Conservation (phyloP, 805 yeast species). For the Yarrowia bubula region DNA sequence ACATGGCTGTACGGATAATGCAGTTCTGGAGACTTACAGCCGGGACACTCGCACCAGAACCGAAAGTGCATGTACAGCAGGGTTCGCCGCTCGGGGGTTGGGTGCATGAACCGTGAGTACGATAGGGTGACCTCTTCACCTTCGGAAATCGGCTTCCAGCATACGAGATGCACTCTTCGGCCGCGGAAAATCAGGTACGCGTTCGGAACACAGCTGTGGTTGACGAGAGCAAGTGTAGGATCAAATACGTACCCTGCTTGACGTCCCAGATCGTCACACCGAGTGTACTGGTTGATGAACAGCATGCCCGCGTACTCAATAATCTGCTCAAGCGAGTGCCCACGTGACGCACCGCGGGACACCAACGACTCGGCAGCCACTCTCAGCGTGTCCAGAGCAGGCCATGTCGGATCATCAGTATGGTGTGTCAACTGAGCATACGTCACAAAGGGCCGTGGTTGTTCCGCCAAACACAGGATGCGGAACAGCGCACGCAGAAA, state of each 20-base stretch:
- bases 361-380: not conserved
- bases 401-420: not conserved
- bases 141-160: conserved; percentile 10
- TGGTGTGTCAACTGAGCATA: conserved; percentile 14
- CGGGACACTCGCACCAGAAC: conserved; percentile 19
- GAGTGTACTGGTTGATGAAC: conserved; percentile 19
- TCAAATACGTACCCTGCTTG: conserved; percentile 8
- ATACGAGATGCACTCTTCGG: not conserved
- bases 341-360: not conserved
- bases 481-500: not conserved
- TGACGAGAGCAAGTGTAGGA: conserved; percentile 1
- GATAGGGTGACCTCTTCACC: conserved; percentile 10
- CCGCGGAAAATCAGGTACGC: not conserved
- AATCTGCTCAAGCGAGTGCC: not conserved
- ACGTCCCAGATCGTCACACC: conserved; percentile 10
- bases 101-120: not conserved
- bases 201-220: conserved; percentile 21
- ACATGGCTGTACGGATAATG: conserved; percentile 5
- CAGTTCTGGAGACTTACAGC: not conserved
- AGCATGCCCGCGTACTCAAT: conserved; percentile 13
- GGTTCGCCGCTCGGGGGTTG: conserved; percentile 5
- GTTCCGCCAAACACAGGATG: not conserved
- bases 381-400: not conserved
- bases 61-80: conserved; percentile 11
- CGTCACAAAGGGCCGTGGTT: not conserved